Evolutionary conservation across 2,329 filamentous ascomycete species (phyloP).

Genomic region (Talaromyces sp.): DNA sequence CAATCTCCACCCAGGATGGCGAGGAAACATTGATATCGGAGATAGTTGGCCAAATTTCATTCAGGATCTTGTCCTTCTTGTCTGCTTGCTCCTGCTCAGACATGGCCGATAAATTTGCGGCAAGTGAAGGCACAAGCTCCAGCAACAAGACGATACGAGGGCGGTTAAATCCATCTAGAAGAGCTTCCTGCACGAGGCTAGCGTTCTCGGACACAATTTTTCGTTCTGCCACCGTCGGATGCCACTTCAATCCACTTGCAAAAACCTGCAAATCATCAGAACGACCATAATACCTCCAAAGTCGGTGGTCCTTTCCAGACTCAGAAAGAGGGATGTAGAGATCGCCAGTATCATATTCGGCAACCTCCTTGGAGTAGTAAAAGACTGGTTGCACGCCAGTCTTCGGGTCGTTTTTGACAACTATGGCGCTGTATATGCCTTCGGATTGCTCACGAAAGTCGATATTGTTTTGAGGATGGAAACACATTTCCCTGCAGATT

Average conservation of each 20-base stretch:
- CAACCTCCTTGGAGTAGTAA: neutral
- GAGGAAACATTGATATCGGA: neutral
- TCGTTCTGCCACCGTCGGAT: slow-evolving; percentile 6
- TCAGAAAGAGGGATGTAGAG: slow-evolving; percentile 12
- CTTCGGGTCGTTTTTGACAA: neutral
- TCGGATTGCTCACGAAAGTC: slow-evolving; percentile 3
- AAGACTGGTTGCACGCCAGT: slow-evolving; percentile 12
- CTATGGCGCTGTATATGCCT: slow-evolving; percentile 6
- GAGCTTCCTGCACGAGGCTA: neutral
- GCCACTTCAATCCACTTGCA: slow-evolving; percentile 16
- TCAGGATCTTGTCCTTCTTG: neutral
- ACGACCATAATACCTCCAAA: slow-evolving; percentile 16
- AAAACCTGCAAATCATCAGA: slow-evolving; percentile 23
- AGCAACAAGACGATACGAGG: slow-evolving; percentile 5
- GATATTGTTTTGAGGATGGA: slow-evolving; percentile 9
- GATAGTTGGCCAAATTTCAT: slow-evolving; percentile 8
- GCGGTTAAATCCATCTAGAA: slow-evolving; percentile 1
- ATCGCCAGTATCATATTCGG: slow-evolving; percentile 12
- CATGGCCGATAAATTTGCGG: neutral
- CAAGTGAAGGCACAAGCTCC: slow-evolving; percentile 1
- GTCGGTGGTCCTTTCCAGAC: neutral
- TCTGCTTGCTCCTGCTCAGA: neutral
- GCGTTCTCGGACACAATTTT: slow-evolving; percentile 2
- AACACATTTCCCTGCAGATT: slow-evolving; percentile 3
- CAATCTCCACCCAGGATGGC: neutral